These are phyloP conservation scores for Globisporangium barbulae DNA, from an alignment of 352 stramenopile species.

Conservation along the genomic window DNA sequence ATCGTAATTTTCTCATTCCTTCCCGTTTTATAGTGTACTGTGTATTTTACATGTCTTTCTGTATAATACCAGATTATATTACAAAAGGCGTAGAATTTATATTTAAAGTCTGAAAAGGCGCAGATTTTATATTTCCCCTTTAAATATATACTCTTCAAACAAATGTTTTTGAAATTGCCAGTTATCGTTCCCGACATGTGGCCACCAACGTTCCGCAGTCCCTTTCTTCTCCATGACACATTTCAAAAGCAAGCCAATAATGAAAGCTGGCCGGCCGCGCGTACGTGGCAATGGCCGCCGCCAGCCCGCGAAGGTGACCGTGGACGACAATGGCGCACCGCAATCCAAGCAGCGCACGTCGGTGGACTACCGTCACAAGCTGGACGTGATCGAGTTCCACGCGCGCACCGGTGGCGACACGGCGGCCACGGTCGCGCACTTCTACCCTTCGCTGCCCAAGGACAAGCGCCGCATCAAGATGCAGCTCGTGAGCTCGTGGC, in stretches of 20 bases:
- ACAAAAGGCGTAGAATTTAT: too few relatives aligned
- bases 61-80: too few relatives aligned
- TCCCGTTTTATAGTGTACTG: too few relatives aligned
- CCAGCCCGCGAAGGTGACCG: background rate
- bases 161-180: too few relatives aligned
- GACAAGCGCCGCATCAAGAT: slow-evolving; percentile 12
- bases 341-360: slow-evolving; percentile 4
- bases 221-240: background rate
- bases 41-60: too few relatives aligned
- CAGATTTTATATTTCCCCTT: too few relatives aligned
- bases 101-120: too few relatives aligned
- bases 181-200: background rate
- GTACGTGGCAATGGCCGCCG: slow-evolving; percentile 11
- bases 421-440: slow-evolving; percentile 10
- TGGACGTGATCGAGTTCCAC: slow-evolving; percentile 13
- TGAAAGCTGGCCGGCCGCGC: slow-evolving; percentile 8
- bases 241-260: background rate
- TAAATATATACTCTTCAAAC: too few relatives aligned
- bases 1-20: too few relatives aligned
- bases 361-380: slow-evolving; percentile 15
- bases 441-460: slow-evolving; percentile 10
- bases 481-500: slow-evolving; percentile 12
- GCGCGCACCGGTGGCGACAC: slow-evolving; percentile 3
- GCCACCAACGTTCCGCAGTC: background rate
- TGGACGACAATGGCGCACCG: background rate